A percentile compares a stretch with the other conserved stretches of the same genome.
Evolutionary conservation across 140 eudicot species (phyloP).

Genomic region (Bidens hawaiensis): DNA sequence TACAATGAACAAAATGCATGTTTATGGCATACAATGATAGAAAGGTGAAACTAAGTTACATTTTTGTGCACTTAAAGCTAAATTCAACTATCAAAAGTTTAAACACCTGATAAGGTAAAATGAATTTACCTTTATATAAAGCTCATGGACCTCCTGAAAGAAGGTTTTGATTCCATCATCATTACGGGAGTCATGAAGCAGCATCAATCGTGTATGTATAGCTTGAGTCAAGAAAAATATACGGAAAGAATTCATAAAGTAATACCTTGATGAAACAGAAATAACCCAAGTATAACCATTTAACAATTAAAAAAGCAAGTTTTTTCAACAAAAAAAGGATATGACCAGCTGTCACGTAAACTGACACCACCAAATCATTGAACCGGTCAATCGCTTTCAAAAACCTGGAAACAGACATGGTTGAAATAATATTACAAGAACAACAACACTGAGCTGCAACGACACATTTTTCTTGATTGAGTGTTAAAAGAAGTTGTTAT

Average conservation of each 20-base stretch:
- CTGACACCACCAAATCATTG: slow-evolving; percentile 92
- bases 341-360: slow-evolving; percentile 96
- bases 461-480: background rate
- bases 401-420: slow-evolving; percentile 51
- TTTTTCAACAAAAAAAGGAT: slow-evolving; percentile 43
- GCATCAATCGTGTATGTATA: slow-evolving; percentile 91
- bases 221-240: slow-evolving; percentile 40
- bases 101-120: background rate
- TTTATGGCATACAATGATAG: background rate
- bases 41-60: background rate
- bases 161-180: slow-evolving; percentile 97
- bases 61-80: background rate
- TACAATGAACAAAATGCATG: no score
- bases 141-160: slow-evolving; percentile 97
- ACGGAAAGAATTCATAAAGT: background rate
- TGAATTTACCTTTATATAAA: slow-evolving; percentile 69
- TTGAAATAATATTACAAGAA: slow-evolving; percentile 2
- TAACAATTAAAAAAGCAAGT: background rate
- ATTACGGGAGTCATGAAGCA: slow-evolving; percentile 96
- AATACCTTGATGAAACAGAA: background rate
- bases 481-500: background rate
- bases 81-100: background rate
- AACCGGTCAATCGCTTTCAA: slow-evolving; percentile 80
- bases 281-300: background rate
- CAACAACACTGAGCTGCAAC: background rate